A percentile compares a stretch with the other conserved stretches of the same genome.
phyloP scores from a whole-genome alignment of 495 filamentous ascomycete species.

The Penicillium diatomitis region DNA sequence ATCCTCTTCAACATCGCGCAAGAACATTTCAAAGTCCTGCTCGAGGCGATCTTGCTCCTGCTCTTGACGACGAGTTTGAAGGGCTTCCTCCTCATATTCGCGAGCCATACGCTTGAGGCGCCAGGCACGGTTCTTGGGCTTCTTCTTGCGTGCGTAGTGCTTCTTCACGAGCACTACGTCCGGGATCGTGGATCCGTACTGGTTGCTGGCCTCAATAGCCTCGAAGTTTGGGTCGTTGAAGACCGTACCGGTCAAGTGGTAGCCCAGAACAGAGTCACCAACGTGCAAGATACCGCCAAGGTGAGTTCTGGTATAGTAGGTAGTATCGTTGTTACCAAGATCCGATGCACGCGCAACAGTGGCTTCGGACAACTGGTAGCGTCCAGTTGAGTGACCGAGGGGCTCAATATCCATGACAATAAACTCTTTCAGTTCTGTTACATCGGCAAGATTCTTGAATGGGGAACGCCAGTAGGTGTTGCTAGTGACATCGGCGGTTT shows the following conservation, averaged over 20 bases:
- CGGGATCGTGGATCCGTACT: slow-evolving; percentile 67
- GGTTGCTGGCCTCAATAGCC: slow-evolving; percentile 59
- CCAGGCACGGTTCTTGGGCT: slow-evolving; percentile 82
- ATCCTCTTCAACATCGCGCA: slow-evolving; percentile 94
- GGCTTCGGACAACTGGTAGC: slow-evolving; percentile 73
- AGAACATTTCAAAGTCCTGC: slow-evolving; percentile 90
- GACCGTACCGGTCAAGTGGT: slow-evolving; percentile 76
- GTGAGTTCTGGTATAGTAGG: slow-evolving; percentile 83
- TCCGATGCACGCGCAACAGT: slow-evolving; percentile 83
- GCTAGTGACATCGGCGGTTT: slow-evolving; percentile 75
- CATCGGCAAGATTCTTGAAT: slow-evolving; percentile 74
- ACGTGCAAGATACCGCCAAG: slow-evolving; percentile 78
- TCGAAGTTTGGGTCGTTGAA: slow-evolving; percentile 86
- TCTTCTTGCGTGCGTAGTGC: slow-evolving; percentile 76
- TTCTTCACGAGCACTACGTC: slow-evolving; percentile 97
- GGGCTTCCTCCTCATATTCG: slow-evolving; percentile 67
- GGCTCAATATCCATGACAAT: slow-evolving; percentile 92
- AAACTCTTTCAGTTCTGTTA: slow-evolving; percentile 81
- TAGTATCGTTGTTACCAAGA: slow-evolving; percentile 75
- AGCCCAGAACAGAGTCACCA: slow-evolving; percentile 88
- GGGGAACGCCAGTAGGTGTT: slow-evolving; percentile 80
- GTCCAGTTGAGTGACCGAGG: slow-evolving; percentile 63
- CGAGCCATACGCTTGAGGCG: slow-evolving; percentile 85
- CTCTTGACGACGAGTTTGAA: slow-evolving; percentile 48
- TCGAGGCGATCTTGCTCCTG: slow-evolving; percentile 74